These are phyloP conservation scores for Diophrys sp. DNA, from an alignment of 73 alveolate genomes.

Conservation along the genomic window DNA sequence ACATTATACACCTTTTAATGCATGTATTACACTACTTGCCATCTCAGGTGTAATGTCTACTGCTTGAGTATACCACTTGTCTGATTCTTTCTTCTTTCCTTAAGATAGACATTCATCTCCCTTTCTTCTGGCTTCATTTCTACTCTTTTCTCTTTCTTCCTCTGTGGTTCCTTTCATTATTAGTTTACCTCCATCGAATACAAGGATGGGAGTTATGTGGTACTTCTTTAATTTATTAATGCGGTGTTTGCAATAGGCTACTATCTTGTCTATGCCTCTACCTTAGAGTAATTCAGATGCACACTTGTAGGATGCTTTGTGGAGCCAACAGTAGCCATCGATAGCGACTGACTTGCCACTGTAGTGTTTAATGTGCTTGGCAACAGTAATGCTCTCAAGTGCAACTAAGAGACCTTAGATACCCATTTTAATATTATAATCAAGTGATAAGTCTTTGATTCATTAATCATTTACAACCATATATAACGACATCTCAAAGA, in stretches of 20 bases:
- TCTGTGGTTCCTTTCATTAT: slow-evolving; percentile 78
- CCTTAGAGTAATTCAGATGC: slow-evolving; percentile 79
- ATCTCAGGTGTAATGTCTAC: slow-evolving; percentile 85
- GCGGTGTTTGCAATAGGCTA: slow-evolving; percentile 74
- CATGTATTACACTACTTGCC: slow-evolving; percentile 78
- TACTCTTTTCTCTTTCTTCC: slow-evolving; percentile 65
- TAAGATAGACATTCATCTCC: slow-evolving; percentile 72
- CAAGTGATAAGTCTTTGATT: too few species aligned
- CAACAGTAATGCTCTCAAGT: not conserved
- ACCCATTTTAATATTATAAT: too few species aligned
- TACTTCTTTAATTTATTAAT: slow-evolving; percentile 65
- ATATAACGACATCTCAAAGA: too few species aligned
- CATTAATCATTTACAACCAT: too few species aligned
- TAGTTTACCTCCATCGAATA: slow-evolving; percentile 91
- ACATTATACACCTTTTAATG: slow-evolving; percentile 54
- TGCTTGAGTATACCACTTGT: slow-evolving; percentile 67
- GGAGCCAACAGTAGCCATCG: slow-evolving; percentile 67
- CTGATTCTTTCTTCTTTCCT: slow-evolving; percentile 74
- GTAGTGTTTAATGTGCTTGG: not conserved
- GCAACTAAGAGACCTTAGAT: slow-evolving; percentile 12
- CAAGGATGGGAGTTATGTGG: slow-evolving; percentile 77
- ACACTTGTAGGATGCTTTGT: slow-evolving; percentile 88
- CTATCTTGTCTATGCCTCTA: slow-evolving; percentile 63
- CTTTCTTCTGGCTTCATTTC: slow-evolving; percentile 52
- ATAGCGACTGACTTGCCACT: slow-evolving; percentile 20